Evolutionary conservation across 2,329 filamentous ascomycete genomes (phyloP).

Genomic region (Lasiodiplodia sp.): DNA sequence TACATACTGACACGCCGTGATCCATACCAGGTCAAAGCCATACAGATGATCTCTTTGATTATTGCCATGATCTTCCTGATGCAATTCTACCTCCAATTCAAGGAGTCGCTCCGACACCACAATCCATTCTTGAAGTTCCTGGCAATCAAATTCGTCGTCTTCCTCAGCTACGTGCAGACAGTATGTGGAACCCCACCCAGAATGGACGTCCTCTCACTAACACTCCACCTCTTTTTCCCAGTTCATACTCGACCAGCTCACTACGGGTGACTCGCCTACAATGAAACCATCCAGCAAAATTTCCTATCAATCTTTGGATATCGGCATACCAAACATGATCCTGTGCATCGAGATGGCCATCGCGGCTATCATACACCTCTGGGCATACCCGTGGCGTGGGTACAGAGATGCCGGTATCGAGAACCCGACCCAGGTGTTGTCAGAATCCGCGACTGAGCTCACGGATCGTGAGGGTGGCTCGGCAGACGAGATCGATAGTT

Average conservation of each 20-base stretch:
- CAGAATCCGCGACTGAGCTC: neutral
- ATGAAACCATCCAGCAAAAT: neutral
- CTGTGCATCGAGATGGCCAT: constrained; percentile 82
- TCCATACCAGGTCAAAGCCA: constrained; percentile 75
- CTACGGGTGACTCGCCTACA: neutral
- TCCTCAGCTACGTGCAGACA: constrained; percentile 81
- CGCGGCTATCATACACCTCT: constrained; percentile 77
- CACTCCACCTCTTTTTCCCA: constrained; percentile 56
- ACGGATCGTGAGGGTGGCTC: neutral
- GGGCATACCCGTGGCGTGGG: constrained; percentile 75
- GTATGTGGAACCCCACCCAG: neutral
- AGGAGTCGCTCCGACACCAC: constrained; percentile 68
- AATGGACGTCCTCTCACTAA: neutral
- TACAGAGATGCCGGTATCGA: constrained; percentile 54
- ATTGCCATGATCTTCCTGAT: constrained; percentile 85
- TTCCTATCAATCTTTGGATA: constrained; percentile 60
- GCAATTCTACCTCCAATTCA: constrained; percentile 80
- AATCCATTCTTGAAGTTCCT: constrained; percentile 77
- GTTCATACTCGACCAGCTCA: constrained; percentile 53
- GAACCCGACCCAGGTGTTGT: neutral
- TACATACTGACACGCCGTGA: neutral
- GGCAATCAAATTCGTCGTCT: constrained; percentile 87
- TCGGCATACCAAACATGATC: constrained; percentile 76
- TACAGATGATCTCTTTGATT: constrained; percentile 73
- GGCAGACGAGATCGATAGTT: neutral